Base-by-base conservation (phyloP, 495 filamentous ascomycete genomes). In the Xanthoparmelia taractica region DNA sequence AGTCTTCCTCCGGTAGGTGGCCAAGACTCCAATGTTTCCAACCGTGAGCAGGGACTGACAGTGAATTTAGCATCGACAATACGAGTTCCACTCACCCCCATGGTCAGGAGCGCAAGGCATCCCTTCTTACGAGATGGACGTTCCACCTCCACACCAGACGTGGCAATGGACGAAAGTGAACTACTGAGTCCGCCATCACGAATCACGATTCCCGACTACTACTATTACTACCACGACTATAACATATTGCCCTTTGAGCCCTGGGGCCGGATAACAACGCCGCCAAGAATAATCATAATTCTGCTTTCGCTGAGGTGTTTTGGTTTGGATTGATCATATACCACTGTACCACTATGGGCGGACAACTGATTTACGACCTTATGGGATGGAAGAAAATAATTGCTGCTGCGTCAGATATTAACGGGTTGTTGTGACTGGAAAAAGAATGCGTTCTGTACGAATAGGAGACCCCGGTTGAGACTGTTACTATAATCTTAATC, bases 1-100 rank as follows among this genome's bases (percentile, higher is more conserved):
- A 60, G 52, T 38, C 25, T 58, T 45, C 58, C 65, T 52, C 50
- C 57, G 17, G 65, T 67, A 55, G 48, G 65, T 64, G 29, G 34
- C 25, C 18, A 4, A 18, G 8, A 52, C n/a, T 17, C 45, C 8
- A n/a, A 45, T 12, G 10, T 37, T 27, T 47, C 41, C 27, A 20
- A 33, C 7, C 6, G 36, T 4, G 37, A n/a, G 27, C 27, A 34
- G 5, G 5, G 18, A 31, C 56, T 63, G 43, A 66, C 43, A 18
- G 23, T 20, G 43, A 29, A 43, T 20, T 23, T 57, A 67, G 61
- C 65, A 63, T 56, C 61, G 63, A 27, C 63, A 64, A 48, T 57
- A 52, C 11, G 31, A 57, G 18, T 61, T 27, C 13, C 43, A 55
- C 11, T 61, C 65, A 60, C 65, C 65, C 33, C 38, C 61, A 31